Evolutionary conservation across 352 stramenopile species (phyloP), one percentile per base, ranked within the genome.

Genomic region (Phytophthora cryptogea): DNA sequence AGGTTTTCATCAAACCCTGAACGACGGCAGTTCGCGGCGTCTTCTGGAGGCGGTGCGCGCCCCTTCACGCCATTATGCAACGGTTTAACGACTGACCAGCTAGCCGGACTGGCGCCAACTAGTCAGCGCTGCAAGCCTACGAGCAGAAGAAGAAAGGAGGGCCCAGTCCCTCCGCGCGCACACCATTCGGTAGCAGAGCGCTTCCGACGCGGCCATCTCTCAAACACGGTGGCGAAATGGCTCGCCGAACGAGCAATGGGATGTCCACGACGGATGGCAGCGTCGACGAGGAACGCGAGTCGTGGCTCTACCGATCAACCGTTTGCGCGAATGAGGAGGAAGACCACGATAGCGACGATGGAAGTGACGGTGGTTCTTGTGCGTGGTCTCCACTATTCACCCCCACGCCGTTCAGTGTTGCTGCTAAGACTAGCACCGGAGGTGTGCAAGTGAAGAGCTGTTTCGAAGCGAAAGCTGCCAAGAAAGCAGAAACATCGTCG

Each of bases 221-320:
- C 48, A 63, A 55, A 37, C 13, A 54, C 48, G 49, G 28, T 42
- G 44, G 33, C 14, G 55, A 47, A 46, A 72, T 76, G 63, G 63
- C 48, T 58, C 68, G 60, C 54, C 54, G 51, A 44, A 43, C 44
- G 37, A 64, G 39, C 54, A 56, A 60, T 43, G 56, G 52, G 35
- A 36, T 63, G 31, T 62, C 53, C 23, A 16, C 30, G 32, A 35
- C 28, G 14, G 58, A 50, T 50, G 48, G 40, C n/a, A 46, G 35
- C 32, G 52, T 55, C 39, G 17, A 54, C 5, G 43, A 59, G 8
- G 63, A 57, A 16, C 62, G 65, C 11, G 79, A 90, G 14, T 72
- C 74, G 43, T 89, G 79, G 79, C 49, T 76, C 1, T 86, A 60
- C 41, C 75, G 75, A 27, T 89, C 79, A 3, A 91, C 79, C 0